phyloP scores from a whole-genome alignment of 176 grass and related monocot species.

The Cenchrus fungigraminus region DNA sequence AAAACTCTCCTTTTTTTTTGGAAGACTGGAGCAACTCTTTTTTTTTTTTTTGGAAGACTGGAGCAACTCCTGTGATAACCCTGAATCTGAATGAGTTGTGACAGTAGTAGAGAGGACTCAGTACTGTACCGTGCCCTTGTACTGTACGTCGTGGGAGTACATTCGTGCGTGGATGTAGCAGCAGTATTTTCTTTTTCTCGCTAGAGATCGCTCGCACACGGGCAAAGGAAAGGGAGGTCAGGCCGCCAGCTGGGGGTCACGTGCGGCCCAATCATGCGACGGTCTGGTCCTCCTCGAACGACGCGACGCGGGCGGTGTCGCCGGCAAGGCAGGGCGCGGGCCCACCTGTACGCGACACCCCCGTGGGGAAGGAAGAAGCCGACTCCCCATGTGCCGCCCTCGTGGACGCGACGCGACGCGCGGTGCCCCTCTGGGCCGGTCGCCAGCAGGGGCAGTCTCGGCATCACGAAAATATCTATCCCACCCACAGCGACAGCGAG shows the following conservation, averaged over 20 bases:
- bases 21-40: too few species aligned
- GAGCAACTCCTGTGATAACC: too few species aligned
- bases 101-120: background rate
- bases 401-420: slow-evolving; percentile 28
- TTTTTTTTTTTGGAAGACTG: too few species aligned
- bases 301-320: background rate
- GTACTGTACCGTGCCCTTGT: too few species aligned
- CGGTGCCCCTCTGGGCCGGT: too few species aligned
- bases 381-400: slow-evolving; percentile 47
- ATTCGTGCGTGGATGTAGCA: background rate
- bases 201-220: background rate
- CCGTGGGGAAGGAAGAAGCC: background rate
- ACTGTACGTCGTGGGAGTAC: too few species aligned
- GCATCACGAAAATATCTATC: background rate
- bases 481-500: background rate
- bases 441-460: slow-evolving; percentile 3
- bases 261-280: slow-evolving; percentile 46
- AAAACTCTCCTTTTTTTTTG: too few species aligned
- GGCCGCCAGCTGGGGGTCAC: slow-evolving; percentile 41
- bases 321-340: background rate
- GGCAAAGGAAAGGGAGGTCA: background rate
- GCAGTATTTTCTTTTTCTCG: background rate
- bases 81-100: too few species aligned
- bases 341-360: slow-evolving; percentile 40
- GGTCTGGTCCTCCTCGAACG: slow-evolving; percentile 3